Base-by-base conservation (phyloP, 192 early-diverging fungal species). In the Umbelopsis vinacea region DNA sequence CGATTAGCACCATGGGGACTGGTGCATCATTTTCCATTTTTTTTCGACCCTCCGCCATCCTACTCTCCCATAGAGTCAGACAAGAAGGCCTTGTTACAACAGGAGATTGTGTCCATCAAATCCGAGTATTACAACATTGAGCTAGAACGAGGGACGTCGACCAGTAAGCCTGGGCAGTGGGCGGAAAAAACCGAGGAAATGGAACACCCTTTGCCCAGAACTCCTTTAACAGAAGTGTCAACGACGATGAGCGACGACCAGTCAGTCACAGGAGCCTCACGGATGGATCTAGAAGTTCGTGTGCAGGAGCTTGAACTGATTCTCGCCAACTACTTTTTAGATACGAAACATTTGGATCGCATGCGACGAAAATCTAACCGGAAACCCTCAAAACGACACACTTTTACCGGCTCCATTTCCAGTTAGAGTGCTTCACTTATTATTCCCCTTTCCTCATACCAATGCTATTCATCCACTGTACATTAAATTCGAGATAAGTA, bases 251-350 rank as follows among this genome's bases (percentile, higher is more conserved):
- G 19, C n/a, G 54, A 29, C 54, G 38, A 47, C 1, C 45, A 71
- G 22, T 26, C 40, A 8, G 8, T 37, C 33, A 37, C 54, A 66
- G 26, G 35, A 24, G 15, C 23, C n/a, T n/a, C 67, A 45, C 19
- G 0, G 1, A 47, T 21, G 23, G 69, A 72, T 11, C 38, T 76
- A 15, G 67, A 71, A 26, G 23, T n/a, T 2, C 75, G 75, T 43
- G 67, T 76, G 2, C 67, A 76, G 17, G 75, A 76, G 50, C 43
- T 76, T 22, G 75, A 76, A 46, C 37, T 57, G 9, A 72, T 76
- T 33, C n/a, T 76, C 21, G 43, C 67, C 5, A 66, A 76, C 9
- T 76, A 76, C 54, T 76, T 76, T 66, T 69, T 76, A 12, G 71
- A 76, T 66, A 72, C 71, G 0, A 54, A 55, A 2, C 71, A 76